Evolutionary conservation across 2,329 filamentous ascomycete species (phyloP).

Genomic region (Diaporthe eres): DNA sequence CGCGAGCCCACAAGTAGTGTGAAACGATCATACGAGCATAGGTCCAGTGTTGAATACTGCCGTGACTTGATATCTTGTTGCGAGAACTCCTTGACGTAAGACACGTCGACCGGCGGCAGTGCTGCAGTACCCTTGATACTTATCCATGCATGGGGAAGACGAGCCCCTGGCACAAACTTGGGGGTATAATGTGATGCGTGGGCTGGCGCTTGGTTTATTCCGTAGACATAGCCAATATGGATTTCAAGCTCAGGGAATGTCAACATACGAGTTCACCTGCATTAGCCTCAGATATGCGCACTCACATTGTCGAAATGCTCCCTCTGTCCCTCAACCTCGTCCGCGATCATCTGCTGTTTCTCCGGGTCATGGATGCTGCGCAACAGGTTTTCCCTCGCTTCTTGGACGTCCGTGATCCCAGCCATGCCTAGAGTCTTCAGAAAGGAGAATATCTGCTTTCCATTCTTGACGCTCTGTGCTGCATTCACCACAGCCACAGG

Average conservation of each 20-base stretch:
- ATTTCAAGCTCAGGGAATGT: slow-evolving; percentile 50
- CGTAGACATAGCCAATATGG: slow-evolving; percentile 61
- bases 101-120: slow-evolving; percentile 49
- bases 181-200: slow-evolving; percentile 55
- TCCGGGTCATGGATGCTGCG: slow-evolving; percentile 48
- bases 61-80: slow-evolving; percentile 45
- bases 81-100: slow-evolving; percentile 52
- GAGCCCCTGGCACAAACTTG: slow-evolving; percentile 54
- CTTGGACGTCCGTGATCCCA: slow-evolving; percentile 47
- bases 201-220: slow-evolving; percentile 49
- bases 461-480: slow-evolving; percentile 60
- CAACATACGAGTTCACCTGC: not conserved
- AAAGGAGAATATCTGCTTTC: slow-evolving; percentile 57
- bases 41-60: slow-evolving; percentile 54
- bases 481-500: slow-evolving; percentile 57
- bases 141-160: slow-evolving; percentile 59
- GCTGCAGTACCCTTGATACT: not conserved
- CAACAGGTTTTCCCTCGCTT: slow-evolving; percentile 50
- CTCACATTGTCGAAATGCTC: slow-evolving; percentile 58
- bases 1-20: slow-evolving; percentile 42
- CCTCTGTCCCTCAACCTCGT: slow-evolving; percentile 53
- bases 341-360: slow-evolving; percentile 50
- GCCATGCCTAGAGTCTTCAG: slow-evolving; percentile 56
- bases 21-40: slow-evolving; percentile 51
- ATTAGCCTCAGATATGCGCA: not conserved